These are phyloP conservation scores for Cutaneotrichosporon mucoides DNA, from an alignment of 1,284 basidiomycete genomes.

Conservation along the genomic window DNA sequence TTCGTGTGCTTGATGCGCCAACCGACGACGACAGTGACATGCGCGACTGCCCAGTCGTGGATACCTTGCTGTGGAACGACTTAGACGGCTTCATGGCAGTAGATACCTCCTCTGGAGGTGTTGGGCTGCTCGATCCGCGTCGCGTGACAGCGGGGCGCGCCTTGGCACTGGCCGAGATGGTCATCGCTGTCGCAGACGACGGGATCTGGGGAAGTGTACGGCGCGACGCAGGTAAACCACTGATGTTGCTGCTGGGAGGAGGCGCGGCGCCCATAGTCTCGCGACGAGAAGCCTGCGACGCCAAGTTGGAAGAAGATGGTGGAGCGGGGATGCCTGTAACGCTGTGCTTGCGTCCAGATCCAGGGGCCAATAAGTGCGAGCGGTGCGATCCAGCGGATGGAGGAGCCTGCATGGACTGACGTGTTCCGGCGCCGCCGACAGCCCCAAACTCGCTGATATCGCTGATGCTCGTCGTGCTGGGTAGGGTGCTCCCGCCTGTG, in stretches of 20 bases:
- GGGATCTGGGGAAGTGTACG: constrained; percentile 58
- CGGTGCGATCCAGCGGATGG: constrained; percentile 32
- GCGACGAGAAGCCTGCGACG: constrained; percentile 9
- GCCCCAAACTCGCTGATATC: constrained; percentile 15
- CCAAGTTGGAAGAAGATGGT: background rate
- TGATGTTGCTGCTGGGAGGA: constrained; percentile 3
- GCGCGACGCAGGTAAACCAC: constrained; percentile 48
- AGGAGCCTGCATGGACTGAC: constrained; percentile 17
- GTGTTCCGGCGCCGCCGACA: background rate
- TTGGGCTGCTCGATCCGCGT: constrained; percentile 18
- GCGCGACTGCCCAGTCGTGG: constrained; percentile 16
- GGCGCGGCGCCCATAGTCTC: constrained; percentile 12
- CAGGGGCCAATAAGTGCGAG: constrained; percentile 38
- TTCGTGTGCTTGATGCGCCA: constrained; percentile 28
- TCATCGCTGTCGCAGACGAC: constrained; percentile 39
- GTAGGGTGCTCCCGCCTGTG: constrained; percentile 1
- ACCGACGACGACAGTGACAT: constrained; percentile 42
- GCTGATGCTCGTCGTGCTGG: constrained; percentile 4
- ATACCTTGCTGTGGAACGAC: constrained; percentile 41
- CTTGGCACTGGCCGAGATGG: constrained; percentile 41
- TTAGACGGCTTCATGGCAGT: constrained; percentile 32
- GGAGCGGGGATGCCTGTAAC: constrained; percentile 17
- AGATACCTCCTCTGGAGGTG: constrained; percentile 10
- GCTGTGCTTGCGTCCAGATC: constrained; percentile 31
- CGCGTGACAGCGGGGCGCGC: constrained; percentile 18